Percentiles rank a stretch among this genome's conserved stretches.
phyloP scores from a whole-genome alignment of 2,329 filamentous ascomycete species.

The Xenoacremonium recifei region DNA sequence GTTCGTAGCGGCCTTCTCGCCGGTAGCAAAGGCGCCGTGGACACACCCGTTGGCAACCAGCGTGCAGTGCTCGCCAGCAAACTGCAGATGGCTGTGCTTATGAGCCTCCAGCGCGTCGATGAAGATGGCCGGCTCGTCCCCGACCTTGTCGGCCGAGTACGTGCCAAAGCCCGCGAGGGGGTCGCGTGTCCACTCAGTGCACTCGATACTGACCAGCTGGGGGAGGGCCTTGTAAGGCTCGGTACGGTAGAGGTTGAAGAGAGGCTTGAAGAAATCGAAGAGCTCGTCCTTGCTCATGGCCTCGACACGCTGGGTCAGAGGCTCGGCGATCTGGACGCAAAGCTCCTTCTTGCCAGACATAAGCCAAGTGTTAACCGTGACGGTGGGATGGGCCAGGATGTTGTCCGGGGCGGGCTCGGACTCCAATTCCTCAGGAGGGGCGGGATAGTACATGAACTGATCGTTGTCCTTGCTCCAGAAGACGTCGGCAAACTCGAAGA shows the following conservation, averaged over 20 bases:
- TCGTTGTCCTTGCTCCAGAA: conserved; percentile 11
- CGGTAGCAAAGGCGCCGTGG: conserved; percentile 7
- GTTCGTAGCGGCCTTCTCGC: conserved; percentile 7
- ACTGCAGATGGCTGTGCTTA: conserved; percentile 5
- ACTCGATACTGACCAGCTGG: conserved; percentile 3
- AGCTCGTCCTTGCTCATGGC: conserved; percentile 7
- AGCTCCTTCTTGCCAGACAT: conserved; percentile 9
- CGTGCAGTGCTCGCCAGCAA: conserved; percentile 9
- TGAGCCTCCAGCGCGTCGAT: conserved; percentile 5
- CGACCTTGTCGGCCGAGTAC: conserved; percentile 10
- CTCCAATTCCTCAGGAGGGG: conserved; percentile 2
- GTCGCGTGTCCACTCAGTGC: conserved; percentile 9
- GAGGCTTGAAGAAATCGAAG: conserved; percentile 7
- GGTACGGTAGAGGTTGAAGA: conserved; percentile 7
- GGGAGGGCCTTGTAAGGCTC: conserved; percentile 11
- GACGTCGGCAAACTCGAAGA: conserved; percentile 10
- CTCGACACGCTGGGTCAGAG: conserved; percentile 6
- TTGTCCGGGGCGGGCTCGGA: neutral
- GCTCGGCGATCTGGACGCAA: conserved; percentile 8
- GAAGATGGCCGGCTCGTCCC: conserved; percentile 7
- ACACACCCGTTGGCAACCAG: conserved; percentile 7
- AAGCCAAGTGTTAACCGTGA: conserved; percentile 8
- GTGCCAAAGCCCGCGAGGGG: conserved; percentile 8
- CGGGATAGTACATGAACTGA: conserved; percentile 9
- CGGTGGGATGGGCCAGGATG: conserved; percentile 7